Evolutionary conservation across 495 filamentous ascomycete genomes (phyloP).

Genomic region (Penicillium macrosclerotiorum): DNA sequence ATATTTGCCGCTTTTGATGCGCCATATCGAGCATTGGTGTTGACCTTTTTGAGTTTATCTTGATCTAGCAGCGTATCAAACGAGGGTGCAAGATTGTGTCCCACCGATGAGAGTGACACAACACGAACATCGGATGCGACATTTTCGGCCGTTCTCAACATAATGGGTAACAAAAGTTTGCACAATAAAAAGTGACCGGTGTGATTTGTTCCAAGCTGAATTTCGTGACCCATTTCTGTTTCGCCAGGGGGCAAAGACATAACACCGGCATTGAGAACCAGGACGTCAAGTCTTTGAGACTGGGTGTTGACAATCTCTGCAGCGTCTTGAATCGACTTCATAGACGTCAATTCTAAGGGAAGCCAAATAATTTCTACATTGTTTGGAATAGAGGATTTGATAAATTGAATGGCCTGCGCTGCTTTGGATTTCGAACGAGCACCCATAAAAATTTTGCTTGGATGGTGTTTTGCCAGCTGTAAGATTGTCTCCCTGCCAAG

Average conservation of each 20-base stretch:
- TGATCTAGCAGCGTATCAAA: slow-evolving; percentile 30
- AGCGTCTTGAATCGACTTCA: slow-evolving; percentile 49
- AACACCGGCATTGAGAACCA: slow-evolving; percentile 63
- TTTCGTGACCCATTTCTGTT: slow-evolving; percentile 48
- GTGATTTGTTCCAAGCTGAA: slow-evolving; percentile 59
- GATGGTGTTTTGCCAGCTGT: slow-evolving; percentile 53
- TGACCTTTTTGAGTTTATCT: slow-evolving; percentile 36
- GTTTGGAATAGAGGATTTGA: slow-evolving; percentile 18
- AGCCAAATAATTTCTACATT: slow-evolving; percentile 38
- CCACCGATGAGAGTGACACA: slow-evolving; percentile 41
- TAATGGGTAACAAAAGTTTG: slow-evolving; percentile 37
- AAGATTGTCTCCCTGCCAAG: slow-evolving; percentile 56
- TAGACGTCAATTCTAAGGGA: slow-evolving; percentile 44
- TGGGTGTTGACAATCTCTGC: slow-evolving; percentile 43
- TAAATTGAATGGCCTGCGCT: slow-evolving; percentile 18
- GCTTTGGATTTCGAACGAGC: slow-evolving; percentile 36
- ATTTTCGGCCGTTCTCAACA: slow-evolving; percentile 29
- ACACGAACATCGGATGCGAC: slow-evolving; percentile 44
- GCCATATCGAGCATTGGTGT: slow-evolving; percentile 49
- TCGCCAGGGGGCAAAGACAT: slow-evolving; percentile 50
- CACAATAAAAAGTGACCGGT: slow-evolving; percentile 60
- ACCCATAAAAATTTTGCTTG: slow-evolving; percentile 54
- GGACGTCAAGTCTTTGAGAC: slow-evolving; percentile 57
- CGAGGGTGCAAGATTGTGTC: slow-evolving; percentile 22
- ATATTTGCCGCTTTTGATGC: slow-evolving; percentile 60